Conservation (phyloP, 805 yeast genomes). For the Isabelozyma heimii region DNA sequence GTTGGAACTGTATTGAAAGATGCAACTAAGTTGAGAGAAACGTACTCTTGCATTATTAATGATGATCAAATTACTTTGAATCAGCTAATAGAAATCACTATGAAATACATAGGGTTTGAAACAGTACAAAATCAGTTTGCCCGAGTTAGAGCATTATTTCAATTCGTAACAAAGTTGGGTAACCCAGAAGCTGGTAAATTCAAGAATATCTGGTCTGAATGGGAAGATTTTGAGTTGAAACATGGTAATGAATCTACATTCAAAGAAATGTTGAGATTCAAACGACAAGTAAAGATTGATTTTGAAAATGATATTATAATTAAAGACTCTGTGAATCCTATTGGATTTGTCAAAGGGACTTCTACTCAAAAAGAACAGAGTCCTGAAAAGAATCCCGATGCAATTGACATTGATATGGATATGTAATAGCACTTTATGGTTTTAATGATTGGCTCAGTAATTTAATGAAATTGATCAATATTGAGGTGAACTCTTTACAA, state of each 20-base stretch:
- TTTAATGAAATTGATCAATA: too few species aligned
- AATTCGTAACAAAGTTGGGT: constrained; percentile 27
- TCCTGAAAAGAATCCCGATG: constrained; percentile 48
- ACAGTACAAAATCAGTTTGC: constrained; percentile 45
- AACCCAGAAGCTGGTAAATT: constrained; percentile 16
- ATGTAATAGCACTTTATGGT: neutral
- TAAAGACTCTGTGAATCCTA: constrained; percentile 24
- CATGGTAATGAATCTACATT: constrained; percentile 70
- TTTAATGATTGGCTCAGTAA: too few species aligned
- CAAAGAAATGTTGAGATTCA: constrained; percentile 68
- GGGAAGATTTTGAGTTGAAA: constrained; percentile 74
- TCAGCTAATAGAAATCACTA: constrained; percentile 41
- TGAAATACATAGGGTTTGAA: constrained; percentile 61
- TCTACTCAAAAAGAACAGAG: neutral
- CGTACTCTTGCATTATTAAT: constrained; percentile 43
- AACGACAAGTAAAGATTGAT: constrained; percentile 38
- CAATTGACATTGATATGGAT: constrained; percentile 56
- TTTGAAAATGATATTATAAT: constrained; percentile 10
- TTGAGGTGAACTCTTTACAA: too few species aligned
- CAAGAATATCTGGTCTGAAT: constrained; percentile 50
- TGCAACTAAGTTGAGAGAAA: constrained; percentile 24
- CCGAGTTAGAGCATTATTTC: constrained; percentile 63
- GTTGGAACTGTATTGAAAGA: constrained; percentile 5
- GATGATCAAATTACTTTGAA: constrained; percentile 43
- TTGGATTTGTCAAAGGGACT: constrained; percentile 50